Base-by-base conservation (phyloP, 495 filamentous ascomycete genomes). In the Wilcoxina mikolae region DNA sequence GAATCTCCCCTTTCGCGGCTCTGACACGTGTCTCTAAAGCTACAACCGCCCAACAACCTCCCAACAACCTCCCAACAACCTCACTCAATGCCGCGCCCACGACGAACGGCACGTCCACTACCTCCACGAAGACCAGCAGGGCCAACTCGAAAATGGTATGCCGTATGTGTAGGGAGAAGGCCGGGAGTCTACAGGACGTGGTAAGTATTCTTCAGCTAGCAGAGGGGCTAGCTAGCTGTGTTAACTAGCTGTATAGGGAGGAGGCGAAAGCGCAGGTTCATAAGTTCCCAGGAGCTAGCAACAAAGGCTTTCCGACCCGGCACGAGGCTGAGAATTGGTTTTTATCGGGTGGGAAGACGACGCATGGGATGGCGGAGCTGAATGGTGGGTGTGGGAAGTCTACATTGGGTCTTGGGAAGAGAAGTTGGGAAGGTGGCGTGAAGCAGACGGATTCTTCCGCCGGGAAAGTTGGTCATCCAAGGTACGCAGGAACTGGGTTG, bases 301-400 rank as follows among this genome's bases (percentile, higher is more conserved):
- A 61, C 48, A 65, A 51, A 42, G 44, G 35, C 56, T 66, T 66
- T 28, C 17, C 15, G 5, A 57, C 38, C 20, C 41, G 41, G 27
- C 7, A 5, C 9, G 28, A 57, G 39, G 63, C 63, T 12, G 52
- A 46, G 38, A 17, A 3, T 1, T 66, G 58, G 58, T 10, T 65
- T n/a, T n/a, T n/a, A n/a, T n/a, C n/a, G n/a, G n/a, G n/a, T n/a
- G n/a, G 10, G 38, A 38, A n/a, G 50, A 53, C 4, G 39, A 20
- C 39, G 39, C 17, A 4, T 10, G 20, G 4, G 39, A 35, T 7
- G 31, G 15, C 5, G 31, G 15, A 35, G 31, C 7, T 7, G 31
- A 15, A 35, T 7, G 31, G 31, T 15, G 31, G 31, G 31, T 35
- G 10, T 4, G 20, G 4, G 5, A 43, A 4, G 7, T 43, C 39